Conservation (phyloP, 768 basidiomycete species). For the Cubamyces lactineus region DNA sequence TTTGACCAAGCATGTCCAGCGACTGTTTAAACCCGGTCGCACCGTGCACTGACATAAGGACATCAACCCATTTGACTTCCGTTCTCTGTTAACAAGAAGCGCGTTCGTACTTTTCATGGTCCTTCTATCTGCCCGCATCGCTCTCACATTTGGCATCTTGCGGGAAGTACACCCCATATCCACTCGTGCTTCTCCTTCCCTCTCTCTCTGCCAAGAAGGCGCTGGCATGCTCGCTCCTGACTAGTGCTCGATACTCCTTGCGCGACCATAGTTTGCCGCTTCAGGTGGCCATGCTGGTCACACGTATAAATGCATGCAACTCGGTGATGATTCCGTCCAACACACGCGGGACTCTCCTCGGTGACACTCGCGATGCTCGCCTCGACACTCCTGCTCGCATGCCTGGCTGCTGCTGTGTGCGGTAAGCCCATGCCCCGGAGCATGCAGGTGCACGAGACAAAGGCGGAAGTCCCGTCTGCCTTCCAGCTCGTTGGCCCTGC, state of each 20-base stretch:
- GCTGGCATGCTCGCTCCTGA: not conserved
- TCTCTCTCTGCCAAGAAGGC: not conserved
- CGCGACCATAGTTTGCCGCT: too few species aligned
- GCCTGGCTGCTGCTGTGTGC: constrained; percentile 21
- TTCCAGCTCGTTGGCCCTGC: constrained; percentile 38
- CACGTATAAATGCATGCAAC: not conserved
- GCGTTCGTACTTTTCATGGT: not conserved
- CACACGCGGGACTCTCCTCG: not conserved
- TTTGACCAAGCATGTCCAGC: not conserved
- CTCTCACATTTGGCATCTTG: not conserved
- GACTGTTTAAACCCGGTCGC: not conserved
- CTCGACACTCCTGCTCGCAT: constrained; percentile 19
- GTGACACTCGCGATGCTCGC: constrained; percentile 23
- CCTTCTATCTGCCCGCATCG: not conserved
- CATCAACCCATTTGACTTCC: not conserved
- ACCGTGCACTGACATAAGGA: not conserved
- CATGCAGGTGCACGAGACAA: constrained; percentile 37
- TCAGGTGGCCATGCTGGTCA: not conserved
- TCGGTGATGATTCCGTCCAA: not conserved
- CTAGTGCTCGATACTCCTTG: too few species aligned
- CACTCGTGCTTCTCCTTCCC: not conserved
- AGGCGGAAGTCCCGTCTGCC: constrained; percentile 31
- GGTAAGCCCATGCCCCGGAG: constrained; percentile 28
- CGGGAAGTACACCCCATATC: not conserved
- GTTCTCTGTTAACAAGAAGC: not conserved